Base-by-base conservation (phyloP, 805 yeast genomes). In the Hanseniaspora mollemarum region DNA sequence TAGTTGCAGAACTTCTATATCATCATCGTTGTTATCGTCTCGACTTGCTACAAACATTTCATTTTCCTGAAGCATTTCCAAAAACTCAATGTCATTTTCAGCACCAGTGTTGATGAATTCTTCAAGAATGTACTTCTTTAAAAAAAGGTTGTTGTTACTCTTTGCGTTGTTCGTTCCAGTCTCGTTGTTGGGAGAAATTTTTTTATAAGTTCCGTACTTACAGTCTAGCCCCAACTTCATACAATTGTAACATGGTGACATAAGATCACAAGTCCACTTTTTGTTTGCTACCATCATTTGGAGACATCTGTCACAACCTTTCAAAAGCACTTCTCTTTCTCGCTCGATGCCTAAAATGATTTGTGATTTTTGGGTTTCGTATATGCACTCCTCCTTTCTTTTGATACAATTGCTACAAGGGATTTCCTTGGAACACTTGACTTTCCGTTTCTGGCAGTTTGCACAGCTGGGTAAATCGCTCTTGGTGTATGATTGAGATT, bases 321-420 rank as follows among this genome's bases (percentile, higher is more conserved):
- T 48, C 16, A 48, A 18, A 4, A 48, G 24, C 16, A 19, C 5
- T 33, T 40, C 41, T 5, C 41, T 31, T 8, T 48, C 40, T 25
- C 51, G 32, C 8, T 48, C 28, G 10, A 48, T 33, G 3, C 51
- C 51, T 10, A 48, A 6, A 2, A 25, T 22, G 22, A 39, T 13
- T 9, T 39, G 21, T 15, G 29, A 29, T 22, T 33, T 35, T 8
- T 24, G 26, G 4, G 16, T 38, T n/a, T 57, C 52, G 40, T 67
- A 65, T 36, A 54, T 57, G 21, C 57, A 50, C 29, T 60, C 60
- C 25, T 55, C 49, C 4, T 63, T 63, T 54, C 62, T 59, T 41
- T 59, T 60, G 1, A 57, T 51, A 54, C 69, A 65, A 45, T 60
- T 57, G 19, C 60, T 49, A 41, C 69, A 65, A 1, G 69, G 68